phyloP scores from a whole-genome alignment of 495 filamentous ascomycete genomes.

The Hypoxylon intermedium region DNA sequence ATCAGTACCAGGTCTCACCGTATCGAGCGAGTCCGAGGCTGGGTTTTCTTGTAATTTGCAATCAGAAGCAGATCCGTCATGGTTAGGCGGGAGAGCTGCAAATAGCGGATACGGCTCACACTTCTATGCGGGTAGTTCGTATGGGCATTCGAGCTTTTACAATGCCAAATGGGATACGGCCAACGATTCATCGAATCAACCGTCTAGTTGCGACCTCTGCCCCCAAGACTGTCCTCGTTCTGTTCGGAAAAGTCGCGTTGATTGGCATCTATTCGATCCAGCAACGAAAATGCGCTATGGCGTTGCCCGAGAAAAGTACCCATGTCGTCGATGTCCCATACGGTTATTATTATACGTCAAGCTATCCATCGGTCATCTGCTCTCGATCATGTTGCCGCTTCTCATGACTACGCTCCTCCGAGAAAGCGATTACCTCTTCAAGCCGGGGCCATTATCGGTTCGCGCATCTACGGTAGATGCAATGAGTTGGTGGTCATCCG shows the following conservation, averaged over 20 bases:
- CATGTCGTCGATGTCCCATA: constrained; percentile 10
- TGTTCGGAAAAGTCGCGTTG: constrained; percentile 4
- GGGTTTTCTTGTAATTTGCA: constrained; percentile 19
- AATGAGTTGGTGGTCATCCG: constrained; percentile 19
- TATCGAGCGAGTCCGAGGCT: constrained; percentile 28
- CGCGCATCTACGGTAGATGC: not conserved
- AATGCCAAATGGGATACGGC: constrained; percentile 23
- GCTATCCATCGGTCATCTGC: constrained; percentile 15
- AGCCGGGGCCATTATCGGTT: not conserved
- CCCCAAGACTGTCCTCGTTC: not conserved
- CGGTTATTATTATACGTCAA: constrained; percentile 8
- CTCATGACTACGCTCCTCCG: constrained; percentile 16
- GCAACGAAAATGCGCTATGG: not conserved
- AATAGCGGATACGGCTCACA: not conserved
- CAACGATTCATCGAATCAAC: constrained; percentile 9
- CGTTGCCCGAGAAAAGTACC: not conserved
- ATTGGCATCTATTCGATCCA: not conserved
- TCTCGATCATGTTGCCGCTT: constrained; percentile 19
- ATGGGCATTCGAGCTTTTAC: constrained; percentile 3
- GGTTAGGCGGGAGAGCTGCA: constrained; percentile 12
- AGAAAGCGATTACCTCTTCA: constrained; percentile 10
- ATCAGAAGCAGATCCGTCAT: constrained; percentile 12
- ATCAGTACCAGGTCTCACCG: too few relatives aligned
- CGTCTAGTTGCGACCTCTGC: not conserved
- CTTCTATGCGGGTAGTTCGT: not conserved